Percentiles rank a stretch among this genome's conserved stretches.
Conservation (phyloP, 1,284 basidiomycete genomes). For the Schizopora paradoxa region DNA sequence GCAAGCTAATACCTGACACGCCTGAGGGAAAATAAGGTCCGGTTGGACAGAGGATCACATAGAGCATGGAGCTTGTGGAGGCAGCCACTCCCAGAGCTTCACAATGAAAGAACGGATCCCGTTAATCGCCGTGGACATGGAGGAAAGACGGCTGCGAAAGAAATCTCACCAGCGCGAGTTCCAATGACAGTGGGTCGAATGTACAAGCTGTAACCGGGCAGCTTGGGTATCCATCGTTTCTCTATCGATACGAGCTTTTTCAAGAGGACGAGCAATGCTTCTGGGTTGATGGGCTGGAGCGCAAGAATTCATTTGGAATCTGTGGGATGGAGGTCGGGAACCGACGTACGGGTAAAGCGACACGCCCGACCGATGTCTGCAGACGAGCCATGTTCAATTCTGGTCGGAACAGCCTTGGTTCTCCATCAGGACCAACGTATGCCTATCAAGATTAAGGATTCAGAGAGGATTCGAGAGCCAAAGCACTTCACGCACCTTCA, state of each 20-base stretch:
- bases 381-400: constrained; percentile 79
- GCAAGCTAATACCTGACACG: constrained; percentile 61
- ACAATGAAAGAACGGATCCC: not conserved
- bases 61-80: constrained; percentile 67
- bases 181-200: constrained; percentile 82
- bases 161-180: constrained; percentile 53
- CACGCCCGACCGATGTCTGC: constrained; percentile 50
- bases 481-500: constrained; percentile 59
- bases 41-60: constrained; percentile 60
- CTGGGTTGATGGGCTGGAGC: constrained; percentile 53
- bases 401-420: constrained; percentile 70
- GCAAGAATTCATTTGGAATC: constrained; percentile 2
- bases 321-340: not conserved
- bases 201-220: constrained; percentile 71
- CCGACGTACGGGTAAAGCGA: constrained; percentile 57
- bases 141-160: not conserved
- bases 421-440: constrained; percentile 62
- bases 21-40: constrained; percentile 70
- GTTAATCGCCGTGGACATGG: not conserved
- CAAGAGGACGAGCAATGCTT: constrained; percentile 63
- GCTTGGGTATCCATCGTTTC: constrained; percentile 67
- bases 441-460: constrained; percentile 40
- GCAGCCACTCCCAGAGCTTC: constrained; percentile 62
- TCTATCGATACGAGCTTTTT: constrained; percentile 66
- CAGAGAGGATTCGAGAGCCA: not conserved